These are phyloP conservation scores for Telfairia occidentalis DNA, from an alignment of 331 rosid genomes.

Conservation along the genomic window DNA sequence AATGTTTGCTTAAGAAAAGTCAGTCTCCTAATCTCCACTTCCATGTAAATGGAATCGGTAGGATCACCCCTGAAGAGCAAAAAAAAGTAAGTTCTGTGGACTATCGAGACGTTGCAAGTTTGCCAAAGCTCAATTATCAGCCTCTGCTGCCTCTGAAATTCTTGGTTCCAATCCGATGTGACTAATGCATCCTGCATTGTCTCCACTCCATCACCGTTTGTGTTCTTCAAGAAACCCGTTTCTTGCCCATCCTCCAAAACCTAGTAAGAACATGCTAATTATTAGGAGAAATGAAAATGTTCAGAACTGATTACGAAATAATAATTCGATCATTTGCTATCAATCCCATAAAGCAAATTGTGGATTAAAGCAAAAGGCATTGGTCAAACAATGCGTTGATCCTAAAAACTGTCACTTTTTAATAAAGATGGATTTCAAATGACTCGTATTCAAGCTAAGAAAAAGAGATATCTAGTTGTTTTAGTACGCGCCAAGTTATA, in stretches of 20 bases:
- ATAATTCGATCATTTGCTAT: neutral
- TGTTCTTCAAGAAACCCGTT: slow-evolving; percentile 26
- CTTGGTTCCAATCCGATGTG: slow-evolving; percentile 62
- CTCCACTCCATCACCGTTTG: slow-evolving; percentile 48
- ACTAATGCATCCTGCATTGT: slow-evolving; percentile 46
- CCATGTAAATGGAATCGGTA: slow-evolving; percentile 84
- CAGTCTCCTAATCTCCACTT: slow-evolving; percentile 81
- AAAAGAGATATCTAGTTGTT: neutral
- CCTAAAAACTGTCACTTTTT: neutral
- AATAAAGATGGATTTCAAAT: neutral
- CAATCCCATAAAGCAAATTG: neutral
- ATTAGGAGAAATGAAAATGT: neutral
- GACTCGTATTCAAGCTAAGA: neutral
- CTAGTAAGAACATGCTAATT: slow-evolving; percentile 25
- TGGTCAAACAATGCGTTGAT: neutral
- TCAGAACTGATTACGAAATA: neutral
- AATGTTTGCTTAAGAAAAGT: slow-evolving; percentile 69
- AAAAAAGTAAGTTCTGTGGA: slow-evolving; percentile 94
- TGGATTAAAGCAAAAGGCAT: neutral
- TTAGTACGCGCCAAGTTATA: neutral
- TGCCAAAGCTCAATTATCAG: slow-evolving; percentile 82
- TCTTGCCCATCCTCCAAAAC: slow-evolving; percentile 31
- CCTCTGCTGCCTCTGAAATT: slow-evolving; percentile 62
- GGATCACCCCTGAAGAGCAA: slow-evolving; percentile 90
- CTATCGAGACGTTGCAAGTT: slow-evolving; percentile 68